Conservation (phyloP, 2,329 filamentous ascomycete genomes). For the Periconia sp. region DNA sequence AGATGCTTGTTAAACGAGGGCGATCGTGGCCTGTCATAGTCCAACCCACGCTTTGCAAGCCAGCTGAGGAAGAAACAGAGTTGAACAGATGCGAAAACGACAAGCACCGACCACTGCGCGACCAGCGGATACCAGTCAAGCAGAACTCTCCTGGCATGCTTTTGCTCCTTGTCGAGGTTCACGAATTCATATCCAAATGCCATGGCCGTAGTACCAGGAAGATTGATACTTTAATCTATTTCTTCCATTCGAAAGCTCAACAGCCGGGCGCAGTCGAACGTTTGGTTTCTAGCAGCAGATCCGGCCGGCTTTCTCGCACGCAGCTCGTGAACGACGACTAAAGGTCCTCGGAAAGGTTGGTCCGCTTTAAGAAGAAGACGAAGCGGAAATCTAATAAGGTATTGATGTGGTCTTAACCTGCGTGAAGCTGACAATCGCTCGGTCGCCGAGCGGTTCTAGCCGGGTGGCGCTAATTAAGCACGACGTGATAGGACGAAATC, state of each 20-base stretch:
- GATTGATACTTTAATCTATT: not conserved
- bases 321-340: no score
- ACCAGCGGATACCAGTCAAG: slow-evolving; percentile 63
- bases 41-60: slow-evolving; percentile 31
- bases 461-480: no score
- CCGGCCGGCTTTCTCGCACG: no score
- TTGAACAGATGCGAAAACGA: slow-evolving; percentile 53
- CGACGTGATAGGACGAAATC: no score
- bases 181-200: slow-evolving; percentile 59
- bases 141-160: slow-evolving; percentile 56
- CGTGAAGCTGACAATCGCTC: no score
- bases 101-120: slow-evolving; percentile 61
- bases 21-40: slow-evolving; percentile 47
- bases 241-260: slow-evolving; percentile 5
- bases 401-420: no score
- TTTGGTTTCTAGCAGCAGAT: no score
- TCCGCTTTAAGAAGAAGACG: no score
- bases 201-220: slow-evolving; percentile 15
- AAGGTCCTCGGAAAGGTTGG: no score
- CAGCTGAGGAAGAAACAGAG: slow-evolving; percentile 45
- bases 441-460: no score
- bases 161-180: slow-evolving; percentile 56
- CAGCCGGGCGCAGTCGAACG: no score
- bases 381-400: no score
- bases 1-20: slow-evolving; percentile 47